phyloP scores from a whole-genome alignment of 1,284 basidiomycete species.

The Naganishia liquefaciens region DNA sequence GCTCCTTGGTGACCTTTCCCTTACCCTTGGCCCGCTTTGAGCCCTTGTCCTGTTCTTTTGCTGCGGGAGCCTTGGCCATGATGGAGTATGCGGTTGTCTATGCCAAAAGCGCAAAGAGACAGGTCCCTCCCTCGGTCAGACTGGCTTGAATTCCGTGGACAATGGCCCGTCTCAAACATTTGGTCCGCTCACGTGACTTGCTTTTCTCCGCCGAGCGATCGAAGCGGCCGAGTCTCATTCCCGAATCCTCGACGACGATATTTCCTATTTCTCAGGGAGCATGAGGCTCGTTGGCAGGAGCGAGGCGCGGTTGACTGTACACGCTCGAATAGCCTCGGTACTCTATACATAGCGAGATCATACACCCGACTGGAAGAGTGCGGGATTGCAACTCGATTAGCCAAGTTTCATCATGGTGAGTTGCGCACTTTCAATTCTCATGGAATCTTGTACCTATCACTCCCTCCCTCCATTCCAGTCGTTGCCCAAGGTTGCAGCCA shows the following conservation, averaged over 20 bases:
- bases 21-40: conserved; percentile 36
- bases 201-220: conserved; percentile 16
- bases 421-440: background rate
- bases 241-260: background rate
- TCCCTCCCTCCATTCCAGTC: conserved; percentile 4
- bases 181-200: conserved; percentile 18
- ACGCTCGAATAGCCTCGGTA: too few species aligned
- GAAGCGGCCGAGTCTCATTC: background rate
- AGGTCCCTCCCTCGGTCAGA: background rate
- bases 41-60: conserved; percentile 33
- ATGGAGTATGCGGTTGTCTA: background rate
- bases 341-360: too few species aligned
- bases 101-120: background rate
- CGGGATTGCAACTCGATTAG: too few species aligned
- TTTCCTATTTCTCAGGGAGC: too few species aligned
- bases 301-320: too few species aligned
- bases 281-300: too few species aligned
- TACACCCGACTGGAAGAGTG: too few species aligned
- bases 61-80: conserved; percentile 14
- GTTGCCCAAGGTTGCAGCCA: conserved; percentile 72
- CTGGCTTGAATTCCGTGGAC: too few species aligned
- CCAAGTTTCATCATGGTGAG: conserved; percentile 20
- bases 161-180: conserved; percentile 1
- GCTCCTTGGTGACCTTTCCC: conserved; percentile 37
- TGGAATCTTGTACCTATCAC: too few species aligned